Conservation (phyloP, 306 rosid genomes). For the Macrotyloma uniflorum region DNA sequence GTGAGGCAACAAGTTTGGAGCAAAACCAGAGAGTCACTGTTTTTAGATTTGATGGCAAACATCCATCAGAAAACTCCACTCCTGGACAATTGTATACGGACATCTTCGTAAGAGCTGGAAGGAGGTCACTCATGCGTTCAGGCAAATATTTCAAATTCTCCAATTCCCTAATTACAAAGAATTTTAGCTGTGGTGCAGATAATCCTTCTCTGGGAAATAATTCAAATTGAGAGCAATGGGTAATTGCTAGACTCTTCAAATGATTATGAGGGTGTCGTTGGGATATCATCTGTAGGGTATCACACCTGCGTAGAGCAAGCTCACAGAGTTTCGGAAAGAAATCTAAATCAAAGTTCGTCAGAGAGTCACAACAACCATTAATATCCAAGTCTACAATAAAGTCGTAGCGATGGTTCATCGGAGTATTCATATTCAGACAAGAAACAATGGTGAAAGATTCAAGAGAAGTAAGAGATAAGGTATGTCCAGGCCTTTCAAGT, state of each 20-base stretch:
- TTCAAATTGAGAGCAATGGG: not conserved
- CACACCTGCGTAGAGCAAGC: not conserved
- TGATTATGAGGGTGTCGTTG: not conserved
- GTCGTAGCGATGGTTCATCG: not conserved
- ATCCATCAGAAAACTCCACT: not conserved
- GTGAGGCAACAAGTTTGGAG: not conserved
- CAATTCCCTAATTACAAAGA: not conserved
- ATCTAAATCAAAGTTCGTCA: not conserved
- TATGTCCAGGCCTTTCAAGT: not conserved
- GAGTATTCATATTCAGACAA: not conserved
- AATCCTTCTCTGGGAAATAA: not conserved
- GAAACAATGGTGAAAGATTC: not conserved
- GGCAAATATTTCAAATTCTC: not conserved
- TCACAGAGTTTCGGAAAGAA: not conserved
- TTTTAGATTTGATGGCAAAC: not conserved
- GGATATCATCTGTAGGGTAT: not conserved
- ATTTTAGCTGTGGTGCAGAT: not conserved
- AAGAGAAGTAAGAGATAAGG: not conserved
- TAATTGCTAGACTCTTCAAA: not conserved
- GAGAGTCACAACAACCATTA: not conserved
- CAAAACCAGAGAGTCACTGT: not conserved
- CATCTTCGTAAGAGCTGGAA: not conserved
- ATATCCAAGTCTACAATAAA: not conserved
- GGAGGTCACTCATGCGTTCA: not conserved
- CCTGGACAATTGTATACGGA: not conserved